phyloP scores from a whole-genome alignment of 2,329 filamentous ascomycete species.

The Teratosphaeria viscida region DNA sequence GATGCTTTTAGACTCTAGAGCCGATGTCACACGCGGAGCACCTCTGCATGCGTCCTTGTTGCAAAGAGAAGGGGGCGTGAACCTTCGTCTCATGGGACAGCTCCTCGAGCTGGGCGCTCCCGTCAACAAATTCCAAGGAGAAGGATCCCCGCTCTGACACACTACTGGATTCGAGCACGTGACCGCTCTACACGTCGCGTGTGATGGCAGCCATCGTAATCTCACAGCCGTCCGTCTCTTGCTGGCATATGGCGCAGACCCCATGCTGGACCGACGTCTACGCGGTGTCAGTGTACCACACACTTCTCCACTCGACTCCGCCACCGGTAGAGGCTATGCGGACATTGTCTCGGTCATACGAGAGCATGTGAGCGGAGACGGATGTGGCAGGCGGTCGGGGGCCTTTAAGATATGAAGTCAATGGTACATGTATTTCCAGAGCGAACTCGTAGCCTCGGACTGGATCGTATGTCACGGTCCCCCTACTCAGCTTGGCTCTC shows the following conservation, averaged over 20 bases:
- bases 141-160: neutral
- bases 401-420: no score
- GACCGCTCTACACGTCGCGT: constrained; percentile 1
- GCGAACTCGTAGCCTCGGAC: no score
- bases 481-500: no score
- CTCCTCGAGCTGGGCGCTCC: constrained; percentile 1
- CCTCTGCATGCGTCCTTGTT: constrained; percentile 2
- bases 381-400: no score
- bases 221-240: constrained; percentile 1
- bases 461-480: no score
- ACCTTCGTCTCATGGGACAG: neutral
- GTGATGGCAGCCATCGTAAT: constrained; percentile 1
- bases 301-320: constrained; percentile 1
- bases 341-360: constrained; percentile 3
- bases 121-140: constrained; percentile 1
- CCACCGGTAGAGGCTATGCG: neutral
- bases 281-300: neutral
- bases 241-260: constrained; percentile 1
- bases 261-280: neutral
- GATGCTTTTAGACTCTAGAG: neutral
- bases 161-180: neutral
- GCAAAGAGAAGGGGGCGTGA: constrained; percentile 1
- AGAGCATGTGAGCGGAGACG: neutral
- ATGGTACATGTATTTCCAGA: no score
- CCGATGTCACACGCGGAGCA: constrained; percentile 2